Base-by-base conservation (phyloP, 1,284 basidiomycete genomes). In the Takashimella tepidaria region DNA sequence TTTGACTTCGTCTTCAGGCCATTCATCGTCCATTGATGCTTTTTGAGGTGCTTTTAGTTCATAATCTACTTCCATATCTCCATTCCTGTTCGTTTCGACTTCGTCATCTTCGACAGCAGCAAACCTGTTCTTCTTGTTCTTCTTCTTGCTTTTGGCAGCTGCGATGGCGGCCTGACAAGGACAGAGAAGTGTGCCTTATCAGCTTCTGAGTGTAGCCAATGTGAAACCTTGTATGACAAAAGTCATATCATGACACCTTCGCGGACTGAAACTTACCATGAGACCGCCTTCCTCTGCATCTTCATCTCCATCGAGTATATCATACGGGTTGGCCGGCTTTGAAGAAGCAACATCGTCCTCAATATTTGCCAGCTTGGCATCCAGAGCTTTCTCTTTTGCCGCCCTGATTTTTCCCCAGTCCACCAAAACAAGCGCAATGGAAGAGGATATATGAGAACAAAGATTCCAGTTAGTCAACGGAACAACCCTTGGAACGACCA, bases 271-370 rank as follows among this genome's bases (percentile, higher is more conserved):
- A 77, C 84, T 54, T 66, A 89, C 89, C 89, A 92, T 91, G 41
- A 92, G 77, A 23, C 88, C 88, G 82, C 86, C 72, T 31, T 85
- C 83, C 26, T 84, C 85, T 51, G 84, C 85, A 27, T 86, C 84
- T 26, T 82, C 83, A 19, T 81, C 81, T 47, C 51, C 79, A 54
- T 71, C 67, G 40, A 74, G 58, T 49, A 70, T 49, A 42, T 68
- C 74, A 47, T 70, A 74, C 2, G 63, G 57, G 45, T 60, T 59
- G 31, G 66, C 70, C 52, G 54, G 48, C 40, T 60, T 58, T n/a
- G 26, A 27, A 25, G 81, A 79, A 60, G 82, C 79, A 19, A 76
- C 74, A 22, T 68, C 78, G 16, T 75, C 78, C 26, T 70, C 79
- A 56, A 74, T 75, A 22, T 68, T 64, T 27, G 77, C 76, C 26